Evolutionary conservation across 1,284 basidiomycete species (phyloP), one percentile per base, ranked within the genome.

Genomic region (Ustilago vetiveriae): DNA sequence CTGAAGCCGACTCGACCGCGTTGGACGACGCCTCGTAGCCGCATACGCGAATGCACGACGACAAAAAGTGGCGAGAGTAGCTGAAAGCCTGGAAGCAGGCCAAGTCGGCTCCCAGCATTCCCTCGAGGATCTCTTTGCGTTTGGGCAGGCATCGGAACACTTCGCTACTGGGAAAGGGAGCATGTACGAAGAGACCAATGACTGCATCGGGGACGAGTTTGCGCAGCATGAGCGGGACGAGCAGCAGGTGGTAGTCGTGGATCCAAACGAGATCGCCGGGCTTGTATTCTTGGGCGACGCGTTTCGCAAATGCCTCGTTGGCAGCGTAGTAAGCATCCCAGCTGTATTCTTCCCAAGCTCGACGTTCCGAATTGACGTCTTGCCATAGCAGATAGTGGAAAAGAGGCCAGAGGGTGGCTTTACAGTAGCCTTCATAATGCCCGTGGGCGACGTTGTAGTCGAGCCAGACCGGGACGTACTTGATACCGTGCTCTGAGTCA

Each of bases 321-420:
- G 91, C 92, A 50, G 88, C 86, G 72, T 89, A 87, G 84, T 96
- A 97, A 37, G 89, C 88, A 16, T 89, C 87, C 86, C 94, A 98
- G 76, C 92, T 87, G 6, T 84, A 85, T 53, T 88, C 85, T 78
- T 98, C 94, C n/a, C 85, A 84, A 40, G 83, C 81, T 35, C 83
- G 82, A 54, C 85, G 79, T 42, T 84, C 79, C 62, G 83, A 81
- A 37, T 83, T 84, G 33, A 84, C 92, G 81, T 96, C 94, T 82
- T 96, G 92, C 94, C 94, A 97, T 53, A 97, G 89, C 56, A 98
- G 87, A 82, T 98, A 98, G 85, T 98, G 96, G 87, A 98, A 96
- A 24, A 98, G 85, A 0, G 95, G 96, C 95, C 95, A 99, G 46
- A 99, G 88, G 32, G 90, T 96, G 75, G 91, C 90, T 83, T 99